Conservation (phyloP, 352 stramenopile genomes). For the Phytopythium delawarense region DNA sequence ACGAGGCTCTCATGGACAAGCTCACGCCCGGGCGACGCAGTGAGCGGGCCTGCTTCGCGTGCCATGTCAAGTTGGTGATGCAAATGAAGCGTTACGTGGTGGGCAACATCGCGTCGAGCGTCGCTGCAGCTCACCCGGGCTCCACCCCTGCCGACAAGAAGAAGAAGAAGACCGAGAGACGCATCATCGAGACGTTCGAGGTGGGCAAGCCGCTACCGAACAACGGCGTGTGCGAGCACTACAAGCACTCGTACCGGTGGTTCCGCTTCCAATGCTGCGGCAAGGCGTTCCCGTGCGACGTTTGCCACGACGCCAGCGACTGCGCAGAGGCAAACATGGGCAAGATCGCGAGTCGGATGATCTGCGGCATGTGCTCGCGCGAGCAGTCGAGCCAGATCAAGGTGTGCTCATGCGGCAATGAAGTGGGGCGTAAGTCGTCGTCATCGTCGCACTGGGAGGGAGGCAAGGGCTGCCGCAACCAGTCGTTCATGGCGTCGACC, state of each 20-base stretch:
- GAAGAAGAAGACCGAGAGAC: constrained; percentile 31
- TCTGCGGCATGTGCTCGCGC: constrained; percentile 79
- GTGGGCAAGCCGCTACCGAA: constrained; percentile 64
- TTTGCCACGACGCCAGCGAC: constrained; percentile 74
- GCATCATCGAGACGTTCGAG: constrained; percentile 46
- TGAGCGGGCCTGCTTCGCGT: constrained; percentile 68
- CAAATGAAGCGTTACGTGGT: constrained; percentile 57
- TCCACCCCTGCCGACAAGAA: constrained; percentile 19
- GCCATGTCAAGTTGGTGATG: constrained; percentile 74
- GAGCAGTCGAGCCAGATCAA: constrained; percentile 78
- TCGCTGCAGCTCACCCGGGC: not conserved
- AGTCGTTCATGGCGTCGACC: constrained; percentile 44
- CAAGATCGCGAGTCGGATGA: constrained; percentile 80
- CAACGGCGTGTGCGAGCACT: constrained; percentile 74
- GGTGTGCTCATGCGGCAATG: constrained; percentile 70
- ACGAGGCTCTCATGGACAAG: constrained; percentile 56
- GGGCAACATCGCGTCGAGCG: constrained; percentile 9
- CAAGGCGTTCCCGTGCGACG: constrained; percentile 76
- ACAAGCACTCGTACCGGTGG: constrained; percentile 76
- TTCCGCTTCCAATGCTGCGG: constrained; percentile 86
- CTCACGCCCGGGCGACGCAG: constrained; percentile 44
- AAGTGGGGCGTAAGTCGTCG: constrained; percentile 47
- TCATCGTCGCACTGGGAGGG: constrained; percentile 71
- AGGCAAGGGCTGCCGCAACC: constrained; percentile 64
- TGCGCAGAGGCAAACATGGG: constrained; percentile 64